Base-by-base conservation (phyloP, 2,329 filamentous ascomycete species). In the Penicillium aurantiogriseum region DNA sequence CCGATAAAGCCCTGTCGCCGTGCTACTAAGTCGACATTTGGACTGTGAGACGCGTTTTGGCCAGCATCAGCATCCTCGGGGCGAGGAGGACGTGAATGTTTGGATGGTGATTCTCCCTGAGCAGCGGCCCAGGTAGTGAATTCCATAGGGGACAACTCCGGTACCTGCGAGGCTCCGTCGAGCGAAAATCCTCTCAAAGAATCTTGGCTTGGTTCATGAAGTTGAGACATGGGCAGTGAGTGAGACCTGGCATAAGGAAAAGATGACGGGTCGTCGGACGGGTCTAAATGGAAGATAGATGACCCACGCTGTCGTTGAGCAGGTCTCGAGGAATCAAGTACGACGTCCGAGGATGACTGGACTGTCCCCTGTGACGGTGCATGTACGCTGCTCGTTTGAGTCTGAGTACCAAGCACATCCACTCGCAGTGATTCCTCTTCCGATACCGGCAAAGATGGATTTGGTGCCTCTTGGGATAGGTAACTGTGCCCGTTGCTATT, bases 241-340 rank as follows among this genome's bases (percentile, higher is more conserved):
- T 58, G 62, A 40, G 61, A 61, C n/a, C 60, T 64, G n/a, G 58
- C 57, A 31, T 64, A 67, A 2, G 62, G 51, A n/a, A 63, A 58
- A 21, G 64, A 63, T 0, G 56, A 63, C 4, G 44, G 52, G n/a
- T 66, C 51, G 13, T 58, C 61, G 15, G 51, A 47, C 8, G 40
- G 29, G 9, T 61, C 51, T 47, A 60, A 58, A 35, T 21, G 27
- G 25, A 51, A 52, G 19, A 59, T 47, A 6, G 48, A 45, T 2
- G 51, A 39, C 42, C 61, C 61, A n/a, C 54, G 54, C 15, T 66
- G 65, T 17, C 58, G 59, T 25, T 59, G 54, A 21, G 39, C 56
- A 36, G 59, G 60, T n/a, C 42, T 63, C 9, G 68, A 70, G 7
- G 69, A 69, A 56, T 72, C 63, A 4, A 64, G 58, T 5, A 64